These are phyloP conservation scores for Tetradesmus obliquus DNA, from an alignment of 139 green algal species.

Conservation along the genomic window DNA sequence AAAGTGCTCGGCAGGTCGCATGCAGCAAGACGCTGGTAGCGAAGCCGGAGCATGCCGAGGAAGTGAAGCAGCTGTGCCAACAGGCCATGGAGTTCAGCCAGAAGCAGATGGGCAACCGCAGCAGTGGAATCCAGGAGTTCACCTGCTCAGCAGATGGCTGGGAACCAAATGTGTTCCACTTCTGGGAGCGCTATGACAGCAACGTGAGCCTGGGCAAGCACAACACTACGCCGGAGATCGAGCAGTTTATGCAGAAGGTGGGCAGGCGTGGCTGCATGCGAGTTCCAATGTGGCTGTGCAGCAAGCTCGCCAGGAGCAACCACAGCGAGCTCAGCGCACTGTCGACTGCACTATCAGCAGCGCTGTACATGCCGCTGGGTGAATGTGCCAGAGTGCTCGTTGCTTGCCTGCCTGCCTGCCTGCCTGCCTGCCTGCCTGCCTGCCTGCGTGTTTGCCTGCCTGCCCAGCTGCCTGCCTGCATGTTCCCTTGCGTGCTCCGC, in stretches of 20 bases:
- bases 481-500: not conserved
- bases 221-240: slow-evolving; percentile 57
- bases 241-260: slow-evolving; percentile 71
- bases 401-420: no score
- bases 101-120: slow-evolving; percentile 41
- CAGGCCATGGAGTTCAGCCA: slow-evolving; percentile 60
- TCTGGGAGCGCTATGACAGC: slow-evolving; percentile 81
- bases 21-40: slow-evolving; percentile 80
- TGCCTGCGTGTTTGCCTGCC: not conserved
- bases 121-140: slow-evolving; percentile 68
- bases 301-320: not conserved
- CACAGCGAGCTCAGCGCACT: not conserved
- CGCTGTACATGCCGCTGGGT: not conserved
- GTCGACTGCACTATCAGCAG: not conserved
- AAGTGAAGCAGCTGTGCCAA: slow-evolving; percentile 63
- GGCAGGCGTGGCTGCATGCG: not conserved
- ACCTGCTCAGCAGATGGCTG: slow-evolving; percentile 55
- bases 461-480: not conserved
- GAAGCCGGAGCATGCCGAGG: slow-evolving; percentile 53
- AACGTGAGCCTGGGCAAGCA: slow-evolving; percentile 67
- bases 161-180: slow-evolving; percentile 70
- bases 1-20: slow-evolving; percentile 14
- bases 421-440: no score
- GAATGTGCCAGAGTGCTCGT: no score
- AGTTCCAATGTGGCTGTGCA: not conserved